phyloP scores from a whole-genome alignment of 2,329 filamentous ascomycete species.

The Fusarium multiceps region DNA sequence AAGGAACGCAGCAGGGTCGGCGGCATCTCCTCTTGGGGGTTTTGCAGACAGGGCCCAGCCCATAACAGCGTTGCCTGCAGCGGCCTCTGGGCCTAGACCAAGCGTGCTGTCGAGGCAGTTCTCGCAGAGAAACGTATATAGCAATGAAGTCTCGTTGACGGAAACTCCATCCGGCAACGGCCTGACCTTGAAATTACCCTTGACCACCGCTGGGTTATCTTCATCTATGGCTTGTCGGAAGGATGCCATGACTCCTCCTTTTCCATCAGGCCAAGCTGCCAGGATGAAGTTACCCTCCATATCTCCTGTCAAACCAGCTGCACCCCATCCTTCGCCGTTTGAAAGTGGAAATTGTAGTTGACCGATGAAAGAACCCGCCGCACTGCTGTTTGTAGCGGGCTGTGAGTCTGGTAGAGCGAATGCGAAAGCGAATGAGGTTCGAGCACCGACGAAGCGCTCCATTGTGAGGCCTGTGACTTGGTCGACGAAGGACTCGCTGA shows the following conservation, averaged over 20 bases:
- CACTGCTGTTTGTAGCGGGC: background rate
- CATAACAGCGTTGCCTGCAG: constrained; percentile 10
- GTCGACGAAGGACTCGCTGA: background rate
- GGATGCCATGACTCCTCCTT: constrained; percentile 15
- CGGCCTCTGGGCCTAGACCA: background rate
- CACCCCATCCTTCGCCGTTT: constrained; percentile 3
- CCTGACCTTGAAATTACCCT: constrained; percentile 8
- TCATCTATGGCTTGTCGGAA: constrained; percentile 19
- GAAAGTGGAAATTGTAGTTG: background rate
- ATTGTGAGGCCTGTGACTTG: constrained; percentile 22
- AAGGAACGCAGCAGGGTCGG: constrained; percentile 1
- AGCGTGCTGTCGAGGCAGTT: constrained; percentile 7
- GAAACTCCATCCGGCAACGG: constrained; percentile 10
- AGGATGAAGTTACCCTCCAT: constrained; percentile 22
- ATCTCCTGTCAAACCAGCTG: constrained; percentile 9
- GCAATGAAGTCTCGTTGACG: background rate
- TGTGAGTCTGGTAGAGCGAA: background rate
- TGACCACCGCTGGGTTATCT: background rate
- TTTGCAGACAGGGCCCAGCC: constrained; percentile 3
- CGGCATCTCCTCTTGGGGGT: background rate
- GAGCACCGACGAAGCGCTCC: constrained; percentile 2
- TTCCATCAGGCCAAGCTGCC: constrained; percentile 6
- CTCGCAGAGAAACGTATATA: constrained; percentile 18
- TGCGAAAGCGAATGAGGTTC: background rate
- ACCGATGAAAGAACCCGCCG: constrained; percentile 1